These are phyloP conservation scores for Ophiosphaerella narmari DNA, from an alignment of 2,329 filamentous ascomycete species.

Conservation along the genomic window DNA sequence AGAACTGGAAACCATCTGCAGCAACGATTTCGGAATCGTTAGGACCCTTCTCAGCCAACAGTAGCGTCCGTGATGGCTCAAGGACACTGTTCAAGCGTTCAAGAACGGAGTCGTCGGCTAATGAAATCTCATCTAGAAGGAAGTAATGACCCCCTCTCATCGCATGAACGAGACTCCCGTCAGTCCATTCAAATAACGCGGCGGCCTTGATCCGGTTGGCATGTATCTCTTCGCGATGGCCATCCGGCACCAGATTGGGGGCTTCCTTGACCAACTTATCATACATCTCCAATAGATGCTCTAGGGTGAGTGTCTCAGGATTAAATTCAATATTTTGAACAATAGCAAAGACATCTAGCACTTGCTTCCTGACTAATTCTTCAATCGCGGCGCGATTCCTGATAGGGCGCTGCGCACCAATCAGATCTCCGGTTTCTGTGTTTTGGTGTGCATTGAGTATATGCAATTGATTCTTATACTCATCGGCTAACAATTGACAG, in stretches of 20 bases:
- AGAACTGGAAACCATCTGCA: slow-evolving; percentile 83
- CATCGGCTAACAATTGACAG: slow-evolving; percentile 87
- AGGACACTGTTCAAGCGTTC: slow-evolving; percentile 96
- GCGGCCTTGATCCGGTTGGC: slow-evolving; percentile 67
- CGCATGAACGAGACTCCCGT: slow-evolving; percentile 89
- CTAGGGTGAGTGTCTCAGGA: slow-evolving; percentile 27
- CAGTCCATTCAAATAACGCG: slow-evolving; percentile 93
- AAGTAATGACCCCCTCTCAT: slow-evolving; percentile 93
- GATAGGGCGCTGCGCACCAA: slow-evolving; percentile 90
- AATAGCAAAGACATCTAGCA: slow-evolving; percentile 50
- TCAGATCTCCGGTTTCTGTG: slow-evolving; percentile 94
- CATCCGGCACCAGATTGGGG: slow-evolving; percentile 52
- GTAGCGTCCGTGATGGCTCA: slow-evolving; percentile 80
- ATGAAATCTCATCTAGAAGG: slow-evolving; percentile 93
- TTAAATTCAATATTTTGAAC: slow-evolving; percentile 13
- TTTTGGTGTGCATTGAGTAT: slow-evolving; percentile 99
- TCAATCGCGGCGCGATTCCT: slow-evolving; percentile 79
- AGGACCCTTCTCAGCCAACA: slow-evolving; percentile 92
- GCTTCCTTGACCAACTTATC: slow-evolving; percentile 56
- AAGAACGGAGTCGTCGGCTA: slow-evolving; percentile 95
- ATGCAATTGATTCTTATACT: slow-evolving; percentile 74
- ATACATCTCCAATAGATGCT: slow-evolving; percentile 63
- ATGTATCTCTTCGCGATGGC: slow-evolving; percentile 48
- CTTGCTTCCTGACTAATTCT: slow-evolving; percentile 65
- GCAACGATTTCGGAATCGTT: slow-evolving; percentile 80